Conservation (phyloP, 306 rosid species). For the Glycyrrhiza uralensis region DNA sequence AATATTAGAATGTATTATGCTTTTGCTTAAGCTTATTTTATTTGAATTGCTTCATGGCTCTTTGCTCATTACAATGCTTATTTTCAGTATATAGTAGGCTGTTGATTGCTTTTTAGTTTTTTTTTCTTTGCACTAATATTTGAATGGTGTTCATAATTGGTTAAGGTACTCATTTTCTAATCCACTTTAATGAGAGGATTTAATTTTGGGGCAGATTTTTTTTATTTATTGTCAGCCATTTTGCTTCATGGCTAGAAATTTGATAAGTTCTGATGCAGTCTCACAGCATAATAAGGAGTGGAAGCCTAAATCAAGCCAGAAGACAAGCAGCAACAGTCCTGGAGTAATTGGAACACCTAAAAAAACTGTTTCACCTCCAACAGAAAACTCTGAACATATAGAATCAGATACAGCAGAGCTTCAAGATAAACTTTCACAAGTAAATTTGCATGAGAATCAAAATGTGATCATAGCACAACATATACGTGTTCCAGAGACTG, state of each 20-base stretch:
- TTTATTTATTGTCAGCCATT: slow-evolving; percentile 9
- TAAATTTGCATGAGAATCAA: slow-evolving; percentile 55
- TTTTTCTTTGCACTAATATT: neutral
- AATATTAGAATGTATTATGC: neutral
- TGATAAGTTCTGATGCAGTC: slow-evolving; percentile 56
- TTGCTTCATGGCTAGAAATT: slow-evolving; percentile 16
- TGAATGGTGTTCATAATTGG: neutral
- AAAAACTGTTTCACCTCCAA: slow-evolving; percentile 53
- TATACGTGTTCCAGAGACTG: slow-evolving; percentile 80
- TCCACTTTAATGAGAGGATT: neutral
- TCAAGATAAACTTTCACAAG: slow-evolving; percentile 59
- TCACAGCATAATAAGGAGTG: slow-evolving; percentile 87
- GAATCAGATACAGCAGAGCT: slow-evolving; percentile 54
- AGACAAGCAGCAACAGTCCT: slow-evolving; percentile 49
- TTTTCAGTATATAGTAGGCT: neutral
- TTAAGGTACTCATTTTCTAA: neutral
- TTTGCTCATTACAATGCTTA: neutral
- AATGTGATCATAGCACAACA: slow-evolving; percentile 91
- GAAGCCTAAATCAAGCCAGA: slow-evolving; percentile 94
- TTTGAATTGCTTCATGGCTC: neutral
- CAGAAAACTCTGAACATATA: slow-evolving; percentile 45
- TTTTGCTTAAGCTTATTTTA: neutral
- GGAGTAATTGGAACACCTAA: slow-evolving; percentile 87
- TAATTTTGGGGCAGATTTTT: neutral
- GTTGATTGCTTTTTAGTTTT: neutral